Percentiles rank a stretch among this genome's conserved stretches.
phyloP scores from a whole-genome alignment of 345 rosid genomes.

The Pistacia integerrima region DNA sequence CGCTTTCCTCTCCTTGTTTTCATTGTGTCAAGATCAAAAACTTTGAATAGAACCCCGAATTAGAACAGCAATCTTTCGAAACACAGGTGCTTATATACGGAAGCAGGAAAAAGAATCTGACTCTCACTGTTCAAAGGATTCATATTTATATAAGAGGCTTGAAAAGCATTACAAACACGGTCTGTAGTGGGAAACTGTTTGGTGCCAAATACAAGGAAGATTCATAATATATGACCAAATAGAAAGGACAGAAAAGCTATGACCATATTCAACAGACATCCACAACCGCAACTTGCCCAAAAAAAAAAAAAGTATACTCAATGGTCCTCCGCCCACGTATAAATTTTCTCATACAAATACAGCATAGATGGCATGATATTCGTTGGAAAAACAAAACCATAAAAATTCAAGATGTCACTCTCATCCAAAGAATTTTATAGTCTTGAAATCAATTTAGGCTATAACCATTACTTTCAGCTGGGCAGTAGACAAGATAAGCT shows the following conservation, averaged over 20 bases:
- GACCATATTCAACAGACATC: conserved; percentile 48
- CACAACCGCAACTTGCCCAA: conserved; percentile 66
- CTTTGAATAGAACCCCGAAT: conserved; percentile 5
- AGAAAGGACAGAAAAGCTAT: conserved; percentile 48
- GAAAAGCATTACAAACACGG: conserved; percentile 22
- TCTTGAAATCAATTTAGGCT: conserved; percentile 28
- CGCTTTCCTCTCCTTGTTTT: conserved; percentile 60
- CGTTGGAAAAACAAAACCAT: conserved; percentile 23
- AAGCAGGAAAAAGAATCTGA: conserved; percentile 18
- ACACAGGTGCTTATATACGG: conserved; percentile 20
- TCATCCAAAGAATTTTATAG: conserved; percentile 30
- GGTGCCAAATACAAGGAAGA: conserved; percentile 49
- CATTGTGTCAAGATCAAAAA: conserved; percentile 41
- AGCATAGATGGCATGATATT: conserved; percentile 25
- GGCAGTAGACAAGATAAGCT: conserved; percentile 23
- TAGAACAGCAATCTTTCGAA: conserved; percentile 5
- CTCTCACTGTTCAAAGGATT: conserved; percentile 31
- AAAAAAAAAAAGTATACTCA: conserved; percentile 17
- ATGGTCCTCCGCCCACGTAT: conserved; percentile 32
- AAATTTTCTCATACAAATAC: conserved; percentile 23
- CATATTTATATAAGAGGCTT: conserved; percentile 38
- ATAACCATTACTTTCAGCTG: conserved; percentile 47
- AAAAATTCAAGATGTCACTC: conserved; percentile 37
- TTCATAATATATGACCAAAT: conserved; percentile 36
- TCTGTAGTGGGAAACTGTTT: conserved; percentile 24